Conservation (phyloP, 2,329 filamentous ascomycete genomes). For the Cercospora brassicicola region DNA sequence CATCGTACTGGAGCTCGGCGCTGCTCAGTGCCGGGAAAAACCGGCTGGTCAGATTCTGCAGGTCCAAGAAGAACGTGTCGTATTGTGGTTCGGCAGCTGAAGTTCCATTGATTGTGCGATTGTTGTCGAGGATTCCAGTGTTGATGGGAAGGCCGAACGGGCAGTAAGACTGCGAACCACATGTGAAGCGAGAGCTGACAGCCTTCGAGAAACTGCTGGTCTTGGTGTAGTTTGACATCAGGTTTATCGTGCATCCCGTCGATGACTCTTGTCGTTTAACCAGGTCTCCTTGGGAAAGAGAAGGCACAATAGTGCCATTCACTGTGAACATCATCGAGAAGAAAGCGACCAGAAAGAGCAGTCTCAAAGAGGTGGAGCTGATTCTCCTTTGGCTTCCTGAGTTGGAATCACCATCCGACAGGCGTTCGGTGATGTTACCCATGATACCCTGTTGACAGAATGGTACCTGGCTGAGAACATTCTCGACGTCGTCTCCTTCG, state of each 20-base stretch:
- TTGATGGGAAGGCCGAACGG: background rate
- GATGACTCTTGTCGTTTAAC: background rate
- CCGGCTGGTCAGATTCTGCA: conserved; percentile 11
- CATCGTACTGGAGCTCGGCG: background rate
- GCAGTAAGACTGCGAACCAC: background rate
- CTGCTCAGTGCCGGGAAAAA: conserved; percentile 18
- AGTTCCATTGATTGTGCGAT: conserved; percentile 21
- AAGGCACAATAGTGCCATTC: background rate
- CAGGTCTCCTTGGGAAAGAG: background rate
- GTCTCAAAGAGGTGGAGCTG: background rate
- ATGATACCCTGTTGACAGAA: background rate
- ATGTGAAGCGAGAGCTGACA: background rate
- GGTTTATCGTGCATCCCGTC: background rate
- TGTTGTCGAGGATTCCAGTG: conserved; percentile 15
- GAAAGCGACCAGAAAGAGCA: background rate
- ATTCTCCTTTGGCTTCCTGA: background rate
- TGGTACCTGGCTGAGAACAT: background rate
- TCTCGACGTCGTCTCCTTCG: background rate
- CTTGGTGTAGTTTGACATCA: background rate
- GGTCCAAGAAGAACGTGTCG: conserved; percentile 21
- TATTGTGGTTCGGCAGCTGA: conserved; percentile 20
- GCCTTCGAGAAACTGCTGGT: background rate
- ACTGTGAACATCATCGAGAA: background rate
- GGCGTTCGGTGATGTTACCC: background rate
- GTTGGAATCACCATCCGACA: background rate